phyloP scores from a whole-genome alignment of 140 eudicot genomes.

The Senecio squalidus region DNA sequence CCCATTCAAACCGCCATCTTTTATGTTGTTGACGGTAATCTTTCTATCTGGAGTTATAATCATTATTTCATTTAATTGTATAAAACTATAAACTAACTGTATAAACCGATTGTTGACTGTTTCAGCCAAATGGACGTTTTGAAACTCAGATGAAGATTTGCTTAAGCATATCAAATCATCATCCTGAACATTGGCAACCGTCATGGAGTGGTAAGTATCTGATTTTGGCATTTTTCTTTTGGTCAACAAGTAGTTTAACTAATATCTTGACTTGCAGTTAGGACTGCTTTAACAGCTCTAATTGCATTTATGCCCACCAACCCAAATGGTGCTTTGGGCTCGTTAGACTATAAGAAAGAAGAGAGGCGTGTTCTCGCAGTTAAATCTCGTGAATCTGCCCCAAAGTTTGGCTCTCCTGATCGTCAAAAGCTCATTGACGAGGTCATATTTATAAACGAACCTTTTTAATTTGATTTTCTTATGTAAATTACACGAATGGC shows the following conservation, averaged over 20 bases:
- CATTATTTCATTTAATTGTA: not conserved
- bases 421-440: conserved; percentile 90
- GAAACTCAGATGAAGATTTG: conserved; percentile 99
- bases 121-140: conserved; percentile 93
- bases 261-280: conserved; percentile 47
- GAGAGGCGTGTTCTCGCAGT: conserved; percentile 78
- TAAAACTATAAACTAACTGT: too few relatives aligned
- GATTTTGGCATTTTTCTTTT: too few relatives aligned
- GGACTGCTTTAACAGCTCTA: conserved; percentile 90
- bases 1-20: conserved; percentile 97
- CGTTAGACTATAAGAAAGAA: conserved; percentile 84
- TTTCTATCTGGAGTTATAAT: too few relatives aligned
- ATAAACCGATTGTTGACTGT: conserved; percentile 14
- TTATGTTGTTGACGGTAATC: conserved; percentile 71
- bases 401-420: conserved; percentile 77
- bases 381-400: conserved; percentile 83
- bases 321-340: conserved; percentile 96
- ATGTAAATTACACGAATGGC: too few relatives aligned
- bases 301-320: conserved; percentile 97
- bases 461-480: too few relatives aligned
- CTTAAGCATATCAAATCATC: conserved; percentile 96
- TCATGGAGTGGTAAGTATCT: conserved; percentile 81
- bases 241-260: too few relatives aligned
- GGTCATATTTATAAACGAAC: conserved; percentile 34
- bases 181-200: conserved; percentile 99